These are phyloP conservation scores for Didymella exigua DNA, from an alignment of 2,329 filamentous ascomycete species.

Conservation along the genomic window DNA sequence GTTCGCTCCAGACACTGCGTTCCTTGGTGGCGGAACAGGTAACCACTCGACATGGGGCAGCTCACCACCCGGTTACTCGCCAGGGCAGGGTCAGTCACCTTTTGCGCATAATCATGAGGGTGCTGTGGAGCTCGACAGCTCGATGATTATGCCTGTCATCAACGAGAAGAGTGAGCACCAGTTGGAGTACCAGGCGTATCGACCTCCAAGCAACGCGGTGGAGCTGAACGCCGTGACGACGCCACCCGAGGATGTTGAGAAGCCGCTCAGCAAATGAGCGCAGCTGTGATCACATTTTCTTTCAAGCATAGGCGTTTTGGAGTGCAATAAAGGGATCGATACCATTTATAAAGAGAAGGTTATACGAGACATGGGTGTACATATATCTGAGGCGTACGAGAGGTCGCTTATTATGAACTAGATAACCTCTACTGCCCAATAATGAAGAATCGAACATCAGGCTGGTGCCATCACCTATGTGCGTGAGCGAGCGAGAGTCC, in stretches of 20 bases:
- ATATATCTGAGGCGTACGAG: not conserved
- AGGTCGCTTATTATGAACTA: constrained; percentile 4
- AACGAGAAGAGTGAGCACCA: constrained; percentile 19
- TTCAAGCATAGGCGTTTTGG: constrained; percentile 8
- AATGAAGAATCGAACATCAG: not conserved
- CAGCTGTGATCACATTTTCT: not conserved
- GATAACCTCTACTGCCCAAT: not conserved
- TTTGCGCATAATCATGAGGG: constrained; percentile 19
- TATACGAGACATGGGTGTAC: not conserved
- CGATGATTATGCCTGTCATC: constrained; percentile 22
- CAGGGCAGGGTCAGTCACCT: constrained; percentile 19
- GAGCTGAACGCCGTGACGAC: constrained; percentile 28
- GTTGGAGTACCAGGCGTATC: constrained; percentile 35
- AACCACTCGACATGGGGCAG: constrained; percentile 33
- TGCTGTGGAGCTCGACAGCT: constrained; percentile 25
- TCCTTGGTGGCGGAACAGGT: constrained; percentile 38
- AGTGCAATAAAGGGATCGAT: constrained; percentile 1
- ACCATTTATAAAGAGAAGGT: constrained; percentile 1
- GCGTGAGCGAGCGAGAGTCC: no score
- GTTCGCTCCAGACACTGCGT: constrained; percentile 38
- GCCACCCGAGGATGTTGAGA: constrained; percentile 32
- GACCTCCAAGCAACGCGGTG: constrained; percentile 26
- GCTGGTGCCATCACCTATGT: not conserved
- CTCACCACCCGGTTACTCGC: constrained; percentile 40
- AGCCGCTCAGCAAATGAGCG: constrained; percentile 17